Evolutionary conservation across 148 eudicot species (phyloP), one percentile per base, ranked within the genome.

Genomic region (Amaranthus hypochondriacus): DNA sequence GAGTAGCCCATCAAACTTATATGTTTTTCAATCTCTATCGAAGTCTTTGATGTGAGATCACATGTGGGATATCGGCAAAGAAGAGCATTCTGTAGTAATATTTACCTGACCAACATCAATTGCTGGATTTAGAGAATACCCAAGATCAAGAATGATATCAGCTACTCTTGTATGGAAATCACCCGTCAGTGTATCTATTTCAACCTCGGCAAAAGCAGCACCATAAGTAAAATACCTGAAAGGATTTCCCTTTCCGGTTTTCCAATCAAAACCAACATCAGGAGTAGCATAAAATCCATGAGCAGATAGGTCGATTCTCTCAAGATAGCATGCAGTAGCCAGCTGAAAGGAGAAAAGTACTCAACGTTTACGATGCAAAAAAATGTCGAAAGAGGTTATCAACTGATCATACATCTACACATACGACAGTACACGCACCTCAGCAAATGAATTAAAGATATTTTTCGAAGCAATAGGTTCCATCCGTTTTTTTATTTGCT

Each of bases 81-180:
- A 28, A 28, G 39, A 28, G 39, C 39, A 28, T 28, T 28, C 39
- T 28, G 39, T 28, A 28, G 39, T 28, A 28, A 28, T 28, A 28
- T 28, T 28, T 28, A 28, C 39, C 39, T 28, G 99, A 76, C 99
- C 98, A 78, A 95, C 88, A 84, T 95, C 99, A 74, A 95, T 86
- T 56, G 97, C 96, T 62, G 99, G 99, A 84, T 95, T 95, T 56
- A 95, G 79, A 53, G 99, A 92, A 79, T 77, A 77, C 70, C 99
- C 98, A 70, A 95, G 96, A 89, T 95, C 99, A 68, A 95, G 77
- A 70, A 86, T 55, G 62, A 95, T 79, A 71, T 95, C 78, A 44
- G 99, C 96, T 56, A 83, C 79, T 80, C 97, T 95, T 47, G 98
- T 90, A 74, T 92, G 94, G 87, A 92, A 95, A 83, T 95, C 97